Conservation (phyloP, 192 early-diverging fungal genomes). For the Phycomyces blakesleeanus region DNA sequence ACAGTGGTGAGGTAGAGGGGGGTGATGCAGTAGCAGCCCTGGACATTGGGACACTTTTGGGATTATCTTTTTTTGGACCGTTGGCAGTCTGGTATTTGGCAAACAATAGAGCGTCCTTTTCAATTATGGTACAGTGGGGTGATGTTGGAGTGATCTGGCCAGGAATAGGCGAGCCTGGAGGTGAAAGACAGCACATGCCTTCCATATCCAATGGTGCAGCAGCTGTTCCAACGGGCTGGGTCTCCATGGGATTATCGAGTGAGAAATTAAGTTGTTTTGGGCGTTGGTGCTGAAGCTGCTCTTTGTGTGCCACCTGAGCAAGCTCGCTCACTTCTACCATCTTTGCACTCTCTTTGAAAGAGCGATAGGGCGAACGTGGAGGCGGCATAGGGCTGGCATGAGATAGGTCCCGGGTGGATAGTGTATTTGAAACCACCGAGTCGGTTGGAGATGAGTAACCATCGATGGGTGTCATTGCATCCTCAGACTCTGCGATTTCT, state of each 20-base stretch:
- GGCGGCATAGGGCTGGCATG: constrained; percentile 17
- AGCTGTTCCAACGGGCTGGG: background rate
- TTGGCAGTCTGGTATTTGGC: background rate
- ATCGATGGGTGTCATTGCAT: background rate
- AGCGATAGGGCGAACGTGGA: constrained; percentile 26
- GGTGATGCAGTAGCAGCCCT: background rate
- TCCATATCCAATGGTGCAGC: background rate
- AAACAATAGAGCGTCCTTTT: constrained; percentile 8
- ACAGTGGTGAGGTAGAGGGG: background rate
- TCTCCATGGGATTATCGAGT: constrained; percentile 10
- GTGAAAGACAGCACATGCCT: too few relatives aligned
- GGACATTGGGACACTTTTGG: background rate
- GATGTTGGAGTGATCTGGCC: background rate
- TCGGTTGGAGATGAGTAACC: background rate
- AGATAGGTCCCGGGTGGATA: constrained; percentile 4
- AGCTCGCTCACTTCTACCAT: constrained; percentile 8
- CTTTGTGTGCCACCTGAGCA: background rate
- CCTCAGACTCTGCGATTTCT: background rate
- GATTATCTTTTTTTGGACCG: too few relatives aligned
- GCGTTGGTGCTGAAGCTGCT: background rate
- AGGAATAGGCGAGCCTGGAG: background rate
- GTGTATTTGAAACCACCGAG: background rate
- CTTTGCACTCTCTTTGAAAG: constrained; percentile 18
- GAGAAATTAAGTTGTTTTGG: constrained; percentile 2
- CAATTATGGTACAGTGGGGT: background rate